phyloP scores from a whole-genome alignment of 2,329 filamentous ascomycete genomes.

The Colletotrichum theobromicola region DNA sequence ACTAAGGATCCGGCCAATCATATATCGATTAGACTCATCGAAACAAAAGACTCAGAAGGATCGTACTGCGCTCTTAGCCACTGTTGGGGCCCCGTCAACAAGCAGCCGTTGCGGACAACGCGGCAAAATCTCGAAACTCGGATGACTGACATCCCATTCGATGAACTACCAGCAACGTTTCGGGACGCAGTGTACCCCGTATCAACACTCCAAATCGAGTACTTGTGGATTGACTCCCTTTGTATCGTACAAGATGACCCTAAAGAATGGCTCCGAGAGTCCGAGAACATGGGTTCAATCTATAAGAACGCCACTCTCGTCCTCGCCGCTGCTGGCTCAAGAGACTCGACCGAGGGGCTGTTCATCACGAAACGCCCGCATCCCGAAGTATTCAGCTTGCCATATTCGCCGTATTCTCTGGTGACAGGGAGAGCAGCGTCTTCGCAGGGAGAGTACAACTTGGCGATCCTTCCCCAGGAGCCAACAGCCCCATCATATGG shows the following conservation, averaged over 20 bases:
- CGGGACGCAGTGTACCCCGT: background rate
- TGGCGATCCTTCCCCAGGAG: background rate
- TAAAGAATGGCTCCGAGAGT: background rate
- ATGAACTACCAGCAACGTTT: background rate
- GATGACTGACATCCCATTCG: background rate
- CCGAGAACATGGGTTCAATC: background rate
- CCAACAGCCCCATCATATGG: rapidly evolving
- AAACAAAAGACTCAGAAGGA: background rate
- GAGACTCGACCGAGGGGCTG: background rate
- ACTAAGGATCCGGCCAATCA: background rate
- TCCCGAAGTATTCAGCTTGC: background rate
- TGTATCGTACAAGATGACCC: background rate
- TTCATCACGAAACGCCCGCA: background rate
- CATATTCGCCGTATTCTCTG: background rate
- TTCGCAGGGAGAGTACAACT: background rate
- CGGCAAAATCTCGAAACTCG: background rate
- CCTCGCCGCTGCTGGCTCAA: background rate
- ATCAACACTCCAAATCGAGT: background rate
- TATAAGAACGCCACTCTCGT: background rate
- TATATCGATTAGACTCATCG: background rate
- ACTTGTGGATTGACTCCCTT: background rate
- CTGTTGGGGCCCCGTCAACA: background rate
- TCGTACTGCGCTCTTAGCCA: background rate
- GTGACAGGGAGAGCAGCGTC: background rate
- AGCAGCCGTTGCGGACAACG: background rate